These are phyloP conservation scores for Plenodomus lindquistii DNA, from an alignment of 2,329 filamentous ascomycete genomes.

Conservation along the genomic window DNA sequence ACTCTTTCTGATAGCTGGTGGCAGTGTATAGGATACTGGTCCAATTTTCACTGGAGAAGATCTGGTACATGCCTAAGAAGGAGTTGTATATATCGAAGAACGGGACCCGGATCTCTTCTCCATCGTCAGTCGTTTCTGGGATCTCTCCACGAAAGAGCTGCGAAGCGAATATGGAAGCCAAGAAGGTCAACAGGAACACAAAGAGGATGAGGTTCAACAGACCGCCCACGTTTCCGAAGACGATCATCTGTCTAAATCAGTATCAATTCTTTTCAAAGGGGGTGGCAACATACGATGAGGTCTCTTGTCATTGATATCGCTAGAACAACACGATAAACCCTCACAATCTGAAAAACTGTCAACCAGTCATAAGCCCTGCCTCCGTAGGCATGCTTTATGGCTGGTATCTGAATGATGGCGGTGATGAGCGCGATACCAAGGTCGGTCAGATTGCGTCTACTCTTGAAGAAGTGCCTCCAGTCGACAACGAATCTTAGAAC, in stretches of 20 bases:
- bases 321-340: constrained; percentile 88
- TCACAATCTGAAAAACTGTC: constrained; percentile 88
- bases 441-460: constrained; percentile 78
- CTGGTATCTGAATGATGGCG: constrained; percentile 80
- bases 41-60: constrained; percentile 96
- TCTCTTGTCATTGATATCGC: constrained; percentile 85
- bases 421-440: constrained; percentile 79
- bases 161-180: constrained; percentile 89
- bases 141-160: constrained; percentile 92
- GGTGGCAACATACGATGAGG: constrained; percentile 64
- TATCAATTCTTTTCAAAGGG: constrained; percentile 8
- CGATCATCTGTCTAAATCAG: constrained; percentile 58
- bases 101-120: constrained; percentile 68
- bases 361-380: constrained; percentile 81
- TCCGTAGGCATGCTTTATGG: constrained; percentile 65
- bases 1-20: constrained; percentile 67
- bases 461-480: constrained; percentile 78
- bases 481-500: constrained; percentile 75
- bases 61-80: constrained; percentile 96
- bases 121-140: constrained; percentile 61
- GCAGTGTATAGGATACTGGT: constrained; percentile 83
- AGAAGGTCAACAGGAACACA: constrained; percentile 91
- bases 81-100: constrained; percentile 94
- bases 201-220: constrained; percentile 94
- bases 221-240: constrained; percentile 89